These are phyloP conservation scores for Botrytis fragariae DNA, from an alignment of 2,329 filamentous ascomycete species.

Conservation along the genomic window DNA sequence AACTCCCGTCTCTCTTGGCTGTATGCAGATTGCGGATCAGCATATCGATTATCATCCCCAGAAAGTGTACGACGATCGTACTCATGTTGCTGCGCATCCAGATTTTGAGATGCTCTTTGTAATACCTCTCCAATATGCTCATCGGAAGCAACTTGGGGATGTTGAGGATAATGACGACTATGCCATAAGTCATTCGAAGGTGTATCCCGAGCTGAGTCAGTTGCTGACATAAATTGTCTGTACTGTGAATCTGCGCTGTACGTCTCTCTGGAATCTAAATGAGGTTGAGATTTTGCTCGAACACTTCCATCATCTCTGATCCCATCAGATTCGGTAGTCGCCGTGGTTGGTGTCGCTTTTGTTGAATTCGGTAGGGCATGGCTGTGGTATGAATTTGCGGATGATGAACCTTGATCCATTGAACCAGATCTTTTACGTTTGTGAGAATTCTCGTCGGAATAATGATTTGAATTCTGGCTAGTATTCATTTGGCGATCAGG, in stretches of 20 bases:
- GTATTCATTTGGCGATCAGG: slow-evolving; percentile 25
- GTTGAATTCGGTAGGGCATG: slow-evolving; percentile 39
- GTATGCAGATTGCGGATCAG: slow-evolving; percentile 40
- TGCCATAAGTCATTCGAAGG: slow-evolving; percentile 33
- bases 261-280: slow-evolving; percentile 35
- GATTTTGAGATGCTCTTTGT: slow-evolving; percentile 47
- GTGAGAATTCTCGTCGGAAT: slow-evolving; percentile 46
- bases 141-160: slow-evolving; percentile 48
- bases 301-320: slow-evolving; percentile 39
- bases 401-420: slow-evolving; percentile 44
- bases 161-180: slow-evolving; percentile 41
- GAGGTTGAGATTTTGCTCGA: slow-evolving; percentile 43
- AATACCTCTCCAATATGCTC: slow-evolving; percentile 51
- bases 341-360: slow-evolving; percentile 37
- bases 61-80: slow-evolving; percentile 40
- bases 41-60: slow-evolving; percentile 40
- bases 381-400: slow-evolving; percentile 40
- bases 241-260: slow-evolving; percentile 33
- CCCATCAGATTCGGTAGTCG: slow-evolving; percentile 39
- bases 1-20: slow-evolving; percentile 37
- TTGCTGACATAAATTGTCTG: slow-evolving; percentile 28
- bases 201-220: slow-evolving; percentile 30
- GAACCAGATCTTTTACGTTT: slow-evolving; percentile 72
- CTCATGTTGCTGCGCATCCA: slow-evolving; percentile 41
- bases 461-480: slow-evolving; percentile 27